These are phyloP conservation scores for Nakazawaea siamensis DNA, from an alignment of 805 yeast species.

Conservation along the genomic window DNA sequence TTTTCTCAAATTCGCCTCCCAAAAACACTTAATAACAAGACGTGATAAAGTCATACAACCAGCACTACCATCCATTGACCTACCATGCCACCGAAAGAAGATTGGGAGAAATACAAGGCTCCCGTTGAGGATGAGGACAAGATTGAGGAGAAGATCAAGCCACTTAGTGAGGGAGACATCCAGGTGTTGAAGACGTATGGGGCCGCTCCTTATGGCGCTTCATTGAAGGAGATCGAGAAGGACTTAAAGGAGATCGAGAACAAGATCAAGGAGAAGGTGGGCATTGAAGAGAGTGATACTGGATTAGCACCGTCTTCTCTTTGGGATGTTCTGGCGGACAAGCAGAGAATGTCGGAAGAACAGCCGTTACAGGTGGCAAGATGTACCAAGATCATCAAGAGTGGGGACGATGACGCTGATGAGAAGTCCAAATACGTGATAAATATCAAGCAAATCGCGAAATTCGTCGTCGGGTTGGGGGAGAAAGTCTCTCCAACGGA, in stretches of 20 bases:
- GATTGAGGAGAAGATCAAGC: constrained; percentile 67
- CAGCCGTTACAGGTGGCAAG: constrained; percentile 98
- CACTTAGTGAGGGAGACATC: constrained; percentile 92
- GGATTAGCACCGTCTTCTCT: constrained; percentile 95
- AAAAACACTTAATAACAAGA: no score
- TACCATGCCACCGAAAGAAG: constrained; percentile 90
- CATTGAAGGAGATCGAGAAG: constrained; percentile 74
- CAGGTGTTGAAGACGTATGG: constrained; percentile 96
- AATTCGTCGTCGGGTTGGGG: constrained; percentile 93
- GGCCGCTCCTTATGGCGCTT: constrained; percentile 88
- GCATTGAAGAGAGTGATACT: constrained; percentile 91
- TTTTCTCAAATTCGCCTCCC: not conserved
- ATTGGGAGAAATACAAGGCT: constrained; percentile 95
- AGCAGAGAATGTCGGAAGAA: constrained; percentile 85
- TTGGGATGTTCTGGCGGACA: constrained; percentile 97
- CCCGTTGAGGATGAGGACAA: constrained; percentile 64
- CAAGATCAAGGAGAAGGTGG: constrained; percentile 89
- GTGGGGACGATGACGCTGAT: constrained; percentile 36
- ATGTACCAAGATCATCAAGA: constrained; percentile 92
- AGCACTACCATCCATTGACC: no score
- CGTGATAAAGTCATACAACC: no score
- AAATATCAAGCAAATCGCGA: constrained; percentile 96
- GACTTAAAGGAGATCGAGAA: constrained; percentile 81
- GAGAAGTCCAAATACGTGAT: constrained; percentile 90
- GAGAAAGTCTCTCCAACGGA: constrained; percentile 97